phyloP scores from a whole-genome alignment of 2,329 filamentous ascomycete genomes.

The Coccinonectria pachysandricola region DNA sequence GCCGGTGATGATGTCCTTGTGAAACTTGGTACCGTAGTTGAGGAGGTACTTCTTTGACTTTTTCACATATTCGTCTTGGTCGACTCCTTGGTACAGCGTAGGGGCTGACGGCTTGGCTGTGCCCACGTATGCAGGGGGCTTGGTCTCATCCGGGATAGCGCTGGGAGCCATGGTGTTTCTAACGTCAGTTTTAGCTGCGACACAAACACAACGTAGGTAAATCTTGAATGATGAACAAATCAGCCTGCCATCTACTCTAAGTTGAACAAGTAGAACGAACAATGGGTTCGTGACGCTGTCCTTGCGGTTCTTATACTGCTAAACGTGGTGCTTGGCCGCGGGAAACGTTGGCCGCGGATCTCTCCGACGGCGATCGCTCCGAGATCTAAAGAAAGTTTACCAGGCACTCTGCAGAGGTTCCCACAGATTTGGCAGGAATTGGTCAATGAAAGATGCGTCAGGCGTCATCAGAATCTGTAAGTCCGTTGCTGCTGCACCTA shows the following conservation, averaged over 20 bases:
- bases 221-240: too few species aligned
- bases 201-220: too few species aligned
- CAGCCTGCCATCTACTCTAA: too few species aligned
- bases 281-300: too few species aligned
- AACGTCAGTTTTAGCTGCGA: too few species aligned
- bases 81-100: constrained; percentile 12
- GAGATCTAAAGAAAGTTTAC: too few species aligned
- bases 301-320: too few species aligned
- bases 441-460: constrained; percentile 24
- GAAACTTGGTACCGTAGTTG: constrained; percentile 17
- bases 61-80: constrained; percentile 10
- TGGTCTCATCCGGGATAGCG: constrained; percentile 5
- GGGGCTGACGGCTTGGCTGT: constrained; percentile 6
- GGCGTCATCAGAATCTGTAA: constrained; percentile 21
- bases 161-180: constrained; percentile 15
- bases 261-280: too few species aligned
- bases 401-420: constrained; percentile 26
- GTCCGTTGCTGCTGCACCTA: constrained; percentile 9
- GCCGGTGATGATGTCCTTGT: constrained; percentile 29
- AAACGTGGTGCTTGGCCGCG: too few species aligned
- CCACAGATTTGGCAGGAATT: constrained; percentile 26
- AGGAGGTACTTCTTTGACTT: constrained; percentile 2
- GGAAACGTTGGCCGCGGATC: too few species aligned
- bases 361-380: too few species aligned
- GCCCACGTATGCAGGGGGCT: constrained; percentile 1